phyloP scores from a whole-genome alignment of 2,329 filamentous ascomycete species.

The Zasmidium citrigriseum region DNA sequence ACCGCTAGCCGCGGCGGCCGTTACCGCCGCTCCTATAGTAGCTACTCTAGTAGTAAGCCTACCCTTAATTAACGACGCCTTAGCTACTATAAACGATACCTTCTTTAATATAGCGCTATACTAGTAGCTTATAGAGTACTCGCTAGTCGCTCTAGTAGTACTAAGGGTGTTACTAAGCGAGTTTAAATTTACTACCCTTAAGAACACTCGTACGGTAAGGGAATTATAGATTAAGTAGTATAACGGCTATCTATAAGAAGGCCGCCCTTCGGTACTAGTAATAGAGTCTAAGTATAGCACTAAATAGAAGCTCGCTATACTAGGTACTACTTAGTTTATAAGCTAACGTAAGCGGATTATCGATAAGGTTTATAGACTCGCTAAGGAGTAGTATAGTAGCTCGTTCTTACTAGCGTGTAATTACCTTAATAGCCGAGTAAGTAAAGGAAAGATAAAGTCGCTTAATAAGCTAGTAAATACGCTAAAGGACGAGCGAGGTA shows the following conservation, averaged over 20 bases:
- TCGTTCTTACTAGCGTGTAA: not conserved
- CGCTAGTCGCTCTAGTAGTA: not conserved
- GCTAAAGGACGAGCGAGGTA: too few species aligned
- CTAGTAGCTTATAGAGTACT: too few species aligned
- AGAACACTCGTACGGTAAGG: not conserved
- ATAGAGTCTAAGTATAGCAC: not conserved
- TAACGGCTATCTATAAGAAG: not conserved
- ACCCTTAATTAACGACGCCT: not conserved
- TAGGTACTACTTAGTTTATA: not conserved
- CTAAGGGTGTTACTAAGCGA: not conserved
- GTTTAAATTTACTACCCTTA: not conserved
- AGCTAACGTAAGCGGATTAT: not conserved
- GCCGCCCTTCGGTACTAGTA: not conserved
- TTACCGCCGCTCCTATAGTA: not conserved
- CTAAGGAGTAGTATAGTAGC: not conserved
- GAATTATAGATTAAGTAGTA: not conserved
- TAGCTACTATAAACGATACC: not conserved
- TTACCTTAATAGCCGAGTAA: not conserved
- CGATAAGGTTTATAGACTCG: not conserved
- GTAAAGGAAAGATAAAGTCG: not conserved
- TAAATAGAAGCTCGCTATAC: not conserved
- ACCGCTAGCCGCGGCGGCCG: not conserved
- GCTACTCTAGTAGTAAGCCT: not conserved
- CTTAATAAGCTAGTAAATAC: not conserved
- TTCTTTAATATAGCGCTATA: not conserved